Conservation (phyloP, 352 stramenopile genomes). For the Pythium diclinum region DNA sequence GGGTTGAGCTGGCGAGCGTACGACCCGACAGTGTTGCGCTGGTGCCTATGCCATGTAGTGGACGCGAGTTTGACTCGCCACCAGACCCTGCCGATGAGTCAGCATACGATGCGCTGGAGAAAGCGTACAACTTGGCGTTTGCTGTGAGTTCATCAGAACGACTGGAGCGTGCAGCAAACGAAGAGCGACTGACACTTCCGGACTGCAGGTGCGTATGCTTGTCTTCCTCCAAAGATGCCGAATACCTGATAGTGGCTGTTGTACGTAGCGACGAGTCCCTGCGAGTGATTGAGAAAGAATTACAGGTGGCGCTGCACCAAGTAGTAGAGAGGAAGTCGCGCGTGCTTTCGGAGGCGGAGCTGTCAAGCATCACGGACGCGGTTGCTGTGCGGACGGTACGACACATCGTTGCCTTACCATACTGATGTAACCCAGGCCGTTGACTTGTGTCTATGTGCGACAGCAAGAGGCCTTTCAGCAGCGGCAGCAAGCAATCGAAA, state of each 20-base stretch:
- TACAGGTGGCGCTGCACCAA: not conserved
- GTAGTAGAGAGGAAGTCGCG: conserved; percentile 5
- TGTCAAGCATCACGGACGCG: not conserved
- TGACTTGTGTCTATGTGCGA: not conserved
- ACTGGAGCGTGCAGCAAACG: conserved; percentile 7
- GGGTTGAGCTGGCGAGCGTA: conserved; percentile 39
- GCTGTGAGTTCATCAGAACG: conserved; percentile 25
- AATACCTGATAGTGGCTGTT: not conserved
- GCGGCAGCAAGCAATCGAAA: conserved; percentile 15
- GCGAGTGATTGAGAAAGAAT: not conserved
- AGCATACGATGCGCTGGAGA: conserved; percentile 55
- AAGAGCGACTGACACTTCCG: not conserved
- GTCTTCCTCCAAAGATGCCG: not conserved
- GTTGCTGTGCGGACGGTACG: conserved; percentile 15
- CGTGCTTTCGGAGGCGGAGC: conserved; percentile 5
- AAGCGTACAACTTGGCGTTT: conserved; percentile 56
- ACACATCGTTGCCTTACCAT: not conserved
- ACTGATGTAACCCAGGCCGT: not conserved
- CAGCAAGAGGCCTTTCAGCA: conserved; percentile 3
- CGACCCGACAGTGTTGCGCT: not conserved
- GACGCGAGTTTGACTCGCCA: conserved; percentile 52
- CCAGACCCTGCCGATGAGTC: conserved; percentile 32
- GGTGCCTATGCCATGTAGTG: conserved; percentile 27
- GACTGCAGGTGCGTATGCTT: not conserved
- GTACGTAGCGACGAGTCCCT: not conserved